A percentile compares a stretch with the other conserved stretches of the same genome.
Conservation (phyloP, 257 asterid species). For the Nicotiana sylvestris region DNA sequence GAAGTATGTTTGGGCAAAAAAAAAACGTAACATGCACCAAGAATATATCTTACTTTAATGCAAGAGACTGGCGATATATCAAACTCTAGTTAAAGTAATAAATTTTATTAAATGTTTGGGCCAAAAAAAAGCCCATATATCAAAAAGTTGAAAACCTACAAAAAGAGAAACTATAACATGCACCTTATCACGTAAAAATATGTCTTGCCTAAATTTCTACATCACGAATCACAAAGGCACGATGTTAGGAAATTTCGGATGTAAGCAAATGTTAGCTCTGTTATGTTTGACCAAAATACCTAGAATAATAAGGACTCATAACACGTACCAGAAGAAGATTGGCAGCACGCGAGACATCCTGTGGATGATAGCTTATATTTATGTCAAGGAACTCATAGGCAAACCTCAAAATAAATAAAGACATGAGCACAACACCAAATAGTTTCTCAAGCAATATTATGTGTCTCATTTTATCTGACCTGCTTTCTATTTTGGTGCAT, state of each 20-base stretch:
- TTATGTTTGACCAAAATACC: neutral
- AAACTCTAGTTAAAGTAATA: neutral
- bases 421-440: conserved; percentile 3
- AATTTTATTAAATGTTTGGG: too few relatives aligned
- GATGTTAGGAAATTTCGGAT: neutral
- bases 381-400: conserved; percentile 54
- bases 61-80: neutral
- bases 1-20: neutral
- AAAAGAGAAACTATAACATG: neutral
- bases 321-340: conserved; percentile 74
- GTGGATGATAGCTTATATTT: conserved; percentile 73
- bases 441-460: neutral
- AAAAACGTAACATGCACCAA: too few relatives aligned
- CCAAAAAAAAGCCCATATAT: too few relatives aligned
- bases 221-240: neutral
- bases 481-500: neutral
- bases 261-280: neutral
- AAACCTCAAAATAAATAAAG: neutral
- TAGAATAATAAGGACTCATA: conserved; percentile 7
- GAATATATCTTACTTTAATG: too few relatives aligned
- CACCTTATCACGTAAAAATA: neutral
- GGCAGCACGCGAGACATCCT: conserved; percentile 85
- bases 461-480: neutral
- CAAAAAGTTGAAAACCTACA: too few relatives aligned
- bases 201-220: neutral